Conservation (phyloP, 495 filamentous ascomycete species). For the Aspergillus diversus region DNA sequence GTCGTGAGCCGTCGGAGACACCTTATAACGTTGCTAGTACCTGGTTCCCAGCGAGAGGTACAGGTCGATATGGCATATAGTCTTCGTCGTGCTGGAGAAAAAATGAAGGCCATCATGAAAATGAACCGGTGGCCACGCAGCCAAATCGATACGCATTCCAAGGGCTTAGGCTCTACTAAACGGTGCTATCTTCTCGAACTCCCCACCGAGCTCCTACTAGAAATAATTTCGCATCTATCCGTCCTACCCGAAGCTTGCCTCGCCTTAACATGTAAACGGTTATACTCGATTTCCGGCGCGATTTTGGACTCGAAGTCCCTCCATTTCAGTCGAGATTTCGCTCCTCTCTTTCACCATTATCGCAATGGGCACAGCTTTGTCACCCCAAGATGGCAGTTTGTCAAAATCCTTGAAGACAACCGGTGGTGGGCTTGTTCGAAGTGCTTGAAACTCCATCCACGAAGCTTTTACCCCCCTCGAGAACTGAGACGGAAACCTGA, state of each 20-base stretch:
- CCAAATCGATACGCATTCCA: constrained; percentile 20
- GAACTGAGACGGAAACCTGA: constrained; percentile 45
- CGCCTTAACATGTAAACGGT: constrained; percentile 49
- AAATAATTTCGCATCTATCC: constrained; percentile 46
- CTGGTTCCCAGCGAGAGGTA: constrained; percentile 21
- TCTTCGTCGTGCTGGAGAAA: constrained; percentile 38
- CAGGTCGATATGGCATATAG: constrained; percentile 34
- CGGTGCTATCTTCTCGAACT: constrained; percentile 47
- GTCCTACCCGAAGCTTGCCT: constrained; percentile 46
- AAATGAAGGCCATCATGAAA: constrained; percentile 37
- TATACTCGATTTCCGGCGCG: constrained; percentile 42
- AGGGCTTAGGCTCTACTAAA: constrained; percentile 23
- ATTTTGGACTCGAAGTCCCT: constrained; percentile 43
- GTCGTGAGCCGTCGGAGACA: constrained; percentile 16
- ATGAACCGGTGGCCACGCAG: constrained; percentile 38
- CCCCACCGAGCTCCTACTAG: constrained; percentile 47
- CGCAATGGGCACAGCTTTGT: constrained; percentile 45
- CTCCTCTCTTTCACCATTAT: constrained; percentile 51
- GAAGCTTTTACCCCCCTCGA: constrained; percentile 37
- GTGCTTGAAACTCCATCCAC: constrained; percentile 50
- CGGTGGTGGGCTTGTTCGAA: constrained; percentile 48
- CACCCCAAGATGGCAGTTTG: constrained; percentile 47
- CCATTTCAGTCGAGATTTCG: constrained; percentile 49
- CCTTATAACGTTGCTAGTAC: constrained; percentile 17
- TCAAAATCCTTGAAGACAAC: constrained; percentile 43